phyloP scores from a whole-genome alignment of 352 stramenopile species.

The Phytophthora hibernalis region DNA sequence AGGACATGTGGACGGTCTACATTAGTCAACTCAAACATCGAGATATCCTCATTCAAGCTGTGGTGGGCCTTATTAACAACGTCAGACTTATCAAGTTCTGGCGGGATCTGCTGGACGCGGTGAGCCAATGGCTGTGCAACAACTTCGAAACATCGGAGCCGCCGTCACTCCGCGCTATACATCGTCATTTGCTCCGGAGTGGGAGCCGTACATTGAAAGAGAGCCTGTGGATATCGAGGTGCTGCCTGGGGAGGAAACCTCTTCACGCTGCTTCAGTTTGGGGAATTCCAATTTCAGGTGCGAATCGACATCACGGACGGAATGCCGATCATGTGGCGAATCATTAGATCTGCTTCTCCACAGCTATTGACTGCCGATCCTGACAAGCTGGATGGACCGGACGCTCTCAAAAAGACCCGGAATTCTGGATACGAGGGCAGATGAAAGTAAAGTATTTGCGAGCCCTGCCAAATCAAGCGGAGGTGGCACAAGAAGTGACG shows the following conservation, averaged over 20 bases:
- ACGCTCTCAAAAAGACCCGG: constrained; percentile 28
- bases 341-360: constrained; percentile 40
- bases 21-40: constrained; percentile 32
- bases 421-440: constrained; percentile 48
- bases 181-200: constrained; percentile 55
- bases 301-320: constrained; percentile 40
- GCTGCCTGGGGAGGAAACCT: constrained; percentile 25
- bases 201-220: constrained; percentile 42
- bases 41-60: constrained; percentile 39
- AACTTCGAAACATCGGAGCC: constrained; percentile 28
- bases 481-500: constrained; percentile 34
- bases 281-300: constrained; percentile 55
- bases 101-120: constrained; percentile 46
- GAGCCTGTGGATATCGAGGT: constrained; percentile 25
- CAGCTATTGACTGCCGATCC: constrained; percentile 22
- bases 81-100: constrained; percentile 55
- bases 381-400: constrained; percentile 15
- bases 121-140: constrained; percentile 33
- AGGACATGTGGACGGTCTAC: constrained; percentile 18
- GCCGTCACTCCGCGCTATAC: constrained; percentile 55
- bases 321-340: constrained; percentile 57
- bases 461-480: constrained; percentile 9
- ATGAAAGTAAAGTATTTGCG: constrained; percentile 48
- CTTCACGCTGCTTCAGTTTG: constrained; percentile 41
- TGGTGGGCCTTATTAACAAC: constrained; percentile 55